These are phyloP conservation scores for Lactarius psammicola DNA, from an alignment of 768 basidiomycete species.

Conservation along the genomic window DNA sequence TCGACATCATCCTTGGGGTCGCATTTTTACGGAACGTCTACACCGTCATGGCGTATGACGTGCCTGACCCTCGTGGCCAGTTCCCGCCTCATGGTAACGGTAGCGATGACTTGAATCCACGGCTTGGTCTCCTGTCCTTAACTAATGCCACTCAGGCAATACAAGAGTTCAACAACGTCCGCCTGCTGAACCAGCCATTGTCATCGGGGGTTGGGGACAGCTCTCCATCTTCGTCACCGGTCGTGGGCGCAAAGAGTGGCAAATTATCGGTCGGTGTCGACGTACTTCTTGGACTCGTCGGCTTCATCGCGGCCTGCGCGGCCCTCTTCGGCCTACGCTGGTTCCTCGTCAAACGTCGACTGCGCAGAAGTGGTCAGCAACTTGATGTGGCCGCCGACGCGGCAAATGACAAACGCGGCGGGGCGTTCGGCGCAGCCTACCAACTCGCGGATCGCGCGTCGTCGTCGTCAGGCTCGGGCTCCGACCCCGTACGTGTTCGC, in stretches of 20 bases:
- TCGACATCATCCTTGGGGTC: conserved; percentile 77
- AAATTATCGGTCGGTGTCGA: conserved; percentile 58
- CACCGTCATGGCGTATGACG: conserved; percentile 68
- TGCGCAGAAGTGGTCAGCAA: conserved; percentile 28
- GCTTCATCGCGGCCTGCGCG: conserved; percentile 57
- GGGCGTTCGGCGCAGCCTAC: conserved; percentile 37
- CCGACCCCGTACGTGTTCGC: conserved; percentile 22
- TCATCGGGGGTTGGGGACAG: conserved; percentile 19
- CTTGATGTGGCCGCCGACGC: conserved; percentile 22
- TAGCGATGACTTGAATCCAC: conserved; percentile 36
- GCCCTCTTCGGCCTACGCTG: conserved; percentile 55
- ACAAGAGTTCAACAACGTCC: conserved; percentile 65
- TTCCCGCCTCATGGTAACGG: conserved; percentile 39
- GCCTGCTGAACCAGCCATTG: conserved; percentile 63
- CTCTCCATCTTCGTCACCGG: conserved; percentile 3
- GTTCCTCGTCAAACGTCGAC: conserved; percentile 38
- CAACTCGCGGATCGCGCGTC: conserved; percentile 37
- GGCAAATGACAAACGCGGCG: conserved; percentile 20
- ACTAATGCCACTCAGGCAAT: conserved; percentile 63
- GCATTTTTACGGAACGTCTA: conserved; percentile 77
- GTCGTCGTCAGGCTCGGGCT: conserved; percentile 33
- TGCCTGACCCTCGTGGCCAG: conserved; percentile 44
- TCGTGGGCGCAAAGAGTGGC: conserved; percentile 30
- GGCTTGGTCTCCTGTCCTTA: conserved; percentile 60
- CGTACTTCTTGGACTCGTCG: conserved; percentile 56